phyloP scores from a whole-genome alignment of 352 stramenopile species.

The Pythium oligandrum region DNA sequence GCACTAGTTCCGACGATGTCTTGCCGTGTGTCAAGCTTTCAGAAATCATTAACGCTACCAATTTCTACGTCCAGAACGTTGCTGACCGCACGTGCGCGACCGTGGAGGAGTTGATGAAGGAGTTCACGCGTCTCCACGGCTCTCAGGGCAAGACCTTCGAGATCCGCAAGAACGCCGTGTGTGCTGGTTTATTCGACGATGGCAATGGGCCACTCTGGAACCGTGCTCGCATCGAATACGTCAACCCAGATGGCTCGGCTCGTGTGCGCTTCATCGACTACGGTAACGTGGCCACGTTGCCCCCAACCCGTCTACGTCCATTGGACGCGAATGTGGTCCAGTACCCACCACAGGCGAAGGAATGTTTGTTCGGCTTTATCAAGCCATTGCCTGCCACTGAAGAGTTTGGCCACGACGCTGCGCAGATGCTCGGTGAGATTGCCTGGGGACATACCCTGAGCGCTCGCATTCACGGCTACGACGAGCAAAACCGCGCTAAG shows the following conservation, averaged over 20 bases:
- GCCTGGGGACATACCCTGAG: conserved; percentile 92
- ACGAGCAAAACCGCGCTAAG: conserved; percentile 61
- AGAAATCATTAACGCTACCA: conserved; percentile 91
- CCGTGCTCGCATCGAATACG: conserved; percentile 87
- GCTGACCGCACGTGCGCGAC: conserved; percentile 81
- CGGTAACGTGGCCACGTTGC: conserved; percentile 89
- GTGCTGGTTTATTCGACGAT: conserved; percentile 95
- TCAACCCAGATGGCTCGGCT: conserved; percentile 51
- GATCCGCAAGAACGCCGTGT: conserved; percentile 85
- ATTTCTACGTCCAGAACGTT: conserved; percentile 93
- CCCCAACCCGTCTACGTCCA: conserved; percentile 81
- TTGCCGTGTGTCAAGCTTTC: conserved; percentile 85
- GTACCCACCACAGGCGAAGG: conserved; percentile 88
- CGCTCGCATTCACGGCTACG: conserved; percentile 58
- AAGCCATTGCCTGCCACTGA: conserved; percentile 79
- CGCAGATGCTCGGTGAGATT: conserved; percentile 83
- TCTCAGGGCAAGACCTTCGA: conserved; percentile 88
- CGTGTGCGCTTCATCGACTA: conserved; percentile 96
- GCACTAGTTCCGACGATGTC: conserved; percentile 61
- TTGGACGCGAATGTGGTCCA: conserved; percentile 87
- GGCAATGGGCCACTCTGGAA: conserved; percentile 92
- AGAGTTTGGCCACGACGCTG: conserved; percentile 92
- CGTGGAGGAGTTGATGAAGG: conserved; percentile 93
- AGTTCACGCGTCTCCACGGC: conserved; percentile 88
- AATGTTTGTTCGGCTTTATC: conserved; percentile 82